Evolutionary conservation across 768 basidiomycete genomes (phyloP).

Genomic region (Tylopilus subfusipes): DNA sequence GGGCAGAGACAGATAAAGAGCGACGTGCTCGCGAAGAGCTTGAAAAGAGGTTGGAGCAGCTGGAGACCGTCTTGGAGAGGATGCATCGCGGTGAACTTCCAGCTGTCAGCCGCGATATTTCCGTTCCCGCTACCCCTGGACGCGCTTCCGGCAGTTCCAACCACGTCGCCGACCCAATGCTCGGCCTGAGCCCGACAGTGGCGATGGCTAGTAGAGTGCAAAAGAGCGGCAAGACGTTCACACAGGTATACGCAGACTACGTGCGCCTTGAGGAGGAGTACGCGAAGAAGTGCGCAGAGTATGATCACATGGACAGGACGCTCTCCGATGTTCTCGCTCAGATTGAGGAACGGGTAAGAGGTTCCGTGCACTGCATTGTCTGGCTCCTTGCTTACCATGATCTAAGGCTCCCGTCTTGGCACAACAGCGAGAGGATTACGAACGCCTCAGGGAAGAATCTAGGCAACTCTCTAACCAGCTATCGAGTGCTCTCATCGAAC

Average conservation of each 20-base stretch:
- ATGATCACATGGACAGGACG: conserved; percentile 78
- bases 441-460: conserved; percentile 76
- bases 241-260: conserved; percentile 91
- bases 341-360: conserved; percentile 78
- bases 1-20: conserved; percentile 72
- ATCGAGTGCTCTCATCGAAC: conserved; percentile 66
- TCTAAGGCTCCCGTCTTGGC: conserved; percentile 82
- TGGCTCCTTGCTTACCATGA: not conserved
- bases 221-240: conserved; percentile 84
- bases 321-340: conserved; percentile 78
- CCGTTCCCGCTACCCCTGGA: conserved; percentile 38
- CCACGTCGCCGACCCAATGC: conserved; percentile 49
- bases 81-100: conserved; percentile 74
- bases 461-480: conserved; percentile 79
- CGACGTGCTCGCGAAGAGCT: conserved; percentile 61
- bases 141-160: conserved; percentile 42
- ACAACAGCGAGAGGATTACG: conserved; percentile 88
- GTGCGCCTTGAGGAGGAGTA: conserved; percentile 82
- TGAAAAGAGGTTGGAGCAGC: conserved; percentile 66
- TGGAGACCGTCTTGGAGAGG: conserved; percentile 68
- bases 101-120: conserved; percentile 43
- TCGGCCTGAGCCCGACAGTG: conserved; percentile 82
- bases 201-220: conserved; percentile 81
- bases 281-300: conserved; percentile 74
- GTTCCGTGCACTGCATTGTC: not conserved